Base-by-base conservation (phyloP, 305 asterid genomes). In the Lippia alba region DNA sequence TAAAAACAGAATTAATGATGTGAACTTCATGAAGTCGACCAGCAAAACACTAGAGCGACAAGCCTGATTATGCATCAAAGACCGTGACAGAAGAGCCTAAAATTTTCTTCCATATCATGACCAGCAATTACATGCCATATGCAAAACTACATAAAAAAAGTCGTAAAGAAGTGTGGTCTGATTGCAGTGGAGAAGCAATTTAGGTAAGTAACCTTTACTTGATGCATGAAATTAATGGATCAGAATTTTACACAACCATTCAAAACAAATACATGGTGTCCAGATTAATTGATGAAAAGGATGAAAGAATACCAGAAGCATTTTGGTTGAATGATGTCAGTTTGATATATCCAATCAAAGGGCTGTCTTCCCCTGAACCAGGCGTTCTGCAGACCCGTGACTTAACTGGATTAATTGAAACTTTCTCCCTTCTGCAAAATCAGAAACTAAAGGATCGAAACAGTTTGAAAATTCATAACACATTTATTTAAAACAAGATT, bases 271-370 rank as follows among this genome's bases (percentile, higher is more conserved):
- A 19, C 36, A 48, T 46, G 56, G 39, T 11, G 44, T 41, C 55
- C 60, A 49, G 40, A 66, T 55, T 41, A 61, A 41, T 65, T 51
- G 64, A 39, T 9, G 12, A 58, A 50, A 72, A 59, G n/a, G 57
- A 48, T 75, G 67, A 50, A 60, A 54, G 57, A 17, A 53, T 89
- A 94, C 99, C 98, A 61, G 99, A 92, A 58, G 98, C 96, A 73
- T 94, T 94, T 84, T 92, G 96, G 80, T 84, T 94, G 94, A 94
- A 94, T 74, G 98, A 82, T 57, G 96, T 84, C 67, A 94, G 80
- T 79, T 94, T 94, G 80, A 94, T 92, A 72, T 94, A 94, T 80
- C 99, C 99, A 70, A 94, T 74, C 79, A 75, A 84, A 67, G 87
- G 83, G 63, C 86, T 86, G 66, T 88, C 90, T 45, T 83, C 80